Percentiles rank a stretch among this genome's conserved stretches.
Evolutionary conservation across 495 filamentous ascomycete species (phyloP).

Genomic region (Eremomyces bilateralis): DNA sequence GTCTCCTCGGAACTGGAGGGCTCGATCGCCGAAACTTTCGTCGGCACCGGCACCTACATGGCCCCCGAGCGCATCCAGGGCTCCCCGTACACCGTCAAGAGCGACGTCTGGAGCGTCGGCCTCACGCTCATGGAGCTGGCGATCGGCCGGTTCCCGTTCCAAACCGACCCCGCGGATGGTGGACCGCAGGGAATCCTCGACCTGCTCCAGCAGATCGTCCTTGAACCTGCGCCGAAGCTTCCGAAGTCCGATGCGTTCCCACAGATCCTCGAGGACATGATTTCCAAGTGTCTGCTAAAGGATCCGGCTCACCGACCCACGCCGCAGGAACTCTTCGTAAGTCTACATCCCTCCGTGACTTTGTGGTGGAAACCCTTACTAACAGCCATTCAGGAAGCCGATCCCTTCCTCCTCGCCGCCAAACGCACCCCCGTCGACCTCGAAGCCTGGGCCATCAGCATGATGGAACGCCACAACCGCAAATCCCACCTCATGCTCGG

Average conservation of each 20-base stretch:
- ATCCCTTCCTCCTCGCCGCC: constrained; percentile 81
- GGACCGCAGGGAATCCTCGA: constrained; percentile 82
- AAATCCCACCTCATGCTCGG: constrained; percentile 84
- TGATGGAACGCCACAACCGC: constrained; percentile 80
- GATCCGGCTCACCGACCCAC: constrained; percentile 70
- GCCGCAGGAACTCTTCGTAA: constrained; percentile 62
- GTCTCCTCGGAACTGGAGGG: constrained; percentile 92
- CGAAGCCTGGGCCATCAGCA: constrained; percentile 67
- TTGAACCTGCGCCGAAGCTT: constrained; percentile 79
- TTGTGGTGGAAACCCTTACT: constrained; percentile 9
- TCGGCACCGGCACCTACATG: constrained; percentile 98
- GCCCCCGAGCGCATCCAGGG: constrained; percentile 94
- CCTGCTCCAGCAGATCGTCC: constrained; percentile 88
- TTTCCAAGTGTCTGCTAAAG: constrained; percentile 86
- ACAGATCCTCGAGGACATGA: constrained; percentile 81
- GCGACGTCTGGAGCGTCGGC: constrained; percentile 98
- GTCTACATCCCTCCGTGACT: constrained; percentile 8
- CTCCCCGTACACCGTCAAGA: constrained; percentile 90
- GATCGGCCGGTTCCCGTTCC: constrained; percentile 90
- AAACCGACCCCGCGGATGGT: constrained; percentile 43
- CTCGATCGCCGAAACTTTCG: constrained; percentile 92
- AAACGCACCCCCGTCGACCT: constrained; percentile 86
- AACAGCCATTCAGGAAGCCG: constrained; percentile 40
- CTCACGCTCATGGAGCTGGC: constrained; percentile 88
- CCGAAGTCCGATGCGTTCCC: constrained; percentile 97